Conservation (phyloP, 176 grass and related monocot species). For the Hyparrhenia diplandra region DNA sequence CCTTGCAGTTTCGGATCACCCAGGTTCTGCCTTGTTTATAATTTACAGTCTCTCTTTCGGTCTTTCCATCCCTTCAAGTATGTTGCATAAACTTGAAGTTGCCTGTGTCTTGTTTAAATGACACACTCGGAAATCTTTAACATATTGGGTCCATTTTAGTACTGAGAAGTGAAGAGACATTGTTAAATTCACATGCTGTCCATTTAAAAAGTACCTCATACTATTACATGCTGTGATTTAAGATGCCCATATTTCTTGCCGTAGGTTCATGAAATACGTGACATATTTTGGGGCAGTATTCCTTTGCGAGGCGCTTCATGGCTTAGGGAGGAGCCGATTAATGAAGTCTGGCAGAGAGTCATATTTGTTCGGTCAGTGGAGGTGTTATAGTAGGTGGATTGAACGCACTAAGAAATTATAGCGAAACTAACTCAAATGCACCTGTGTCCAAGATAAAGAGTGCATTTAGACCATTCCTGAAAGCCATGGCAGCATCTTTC, state of each 20-base stretch:
- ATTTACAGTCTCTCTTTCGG: no score
- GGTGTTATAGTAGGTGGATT: constrained; percentile 74
- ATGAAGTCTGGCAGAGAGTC: constrained; percentile 76
- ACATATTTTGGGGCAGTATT: constrained; percentile 83
- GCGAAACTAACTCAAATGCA: constrained; percentile 30
- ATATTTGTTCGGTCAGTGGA: constrained; percentile 64
- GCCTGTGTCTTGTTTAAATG: neutral
- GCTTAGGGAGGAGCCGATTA: constrained; percentile 69
- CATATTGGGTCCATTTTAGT: constrained; percentile 1
- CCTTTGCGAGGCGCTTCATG: constrained; percentile 65
- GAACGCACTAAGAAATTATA: constrained; percentile 54
- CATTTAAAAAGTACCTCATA: constrained; percentile 1
- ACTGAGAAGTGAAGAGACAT: neutral
- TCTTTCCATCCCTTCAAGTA: neutral
- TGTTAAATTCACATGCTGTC: neutral
- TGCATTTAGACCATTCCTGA: constrained; percentile 60
- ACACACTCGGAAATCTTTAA: neutral
- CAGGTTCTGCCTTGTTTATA: no score
- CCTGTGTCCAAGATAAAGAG: constrained; percentile 35
- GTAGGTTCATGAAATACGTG: constrained; percentile 86
- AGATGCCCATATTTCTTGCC: neutral
- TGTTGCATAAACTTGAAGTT: neutral
- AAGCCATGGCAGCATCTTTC: constrained; percentile 77
- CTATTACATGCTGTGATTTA: constrained; percentile 1
- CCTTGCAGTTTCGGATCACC: neutral